These are phyloP conservation scores for Phaffomyces opuntiae DNA, from an alignment of 805 yeast species.

Conservation along the genomic window DNA sequence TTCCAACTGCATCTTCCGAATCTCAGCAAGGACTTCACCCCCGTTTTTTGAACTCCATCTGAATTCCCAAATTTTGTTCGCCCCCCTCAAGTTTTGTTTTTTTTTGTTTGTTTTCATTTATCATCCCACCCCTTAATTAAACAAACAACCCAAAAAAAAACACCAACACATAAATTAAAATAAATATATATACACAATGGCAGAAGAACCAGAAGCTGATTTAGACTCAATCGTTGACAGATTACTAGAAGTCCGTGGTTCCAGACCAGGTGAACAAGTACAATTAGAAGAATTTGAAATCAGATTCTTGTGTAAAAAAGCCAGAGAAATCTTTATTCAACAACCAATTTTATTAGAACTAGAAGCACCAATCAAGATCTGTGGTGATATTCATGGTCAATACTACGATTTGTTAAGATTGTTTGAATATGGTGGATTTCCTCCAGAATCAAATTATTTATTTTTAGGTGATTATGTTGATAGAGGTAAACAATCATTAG, in stretches of 20 bases:
- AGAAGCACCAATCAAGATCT: slow-evolving; percentile 92
- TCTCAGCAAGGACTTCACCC: too few relatives aligned
- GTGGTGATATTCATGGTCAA: slow-evolving; percentile 99
- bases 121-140: background rate
- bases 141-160: too few relatives aligned
- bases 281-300: slow-evolving; percentile 91
- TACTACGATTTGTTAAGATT: slow-evolving; percentile 92
- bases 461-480: slow-evolving; percentile 97
- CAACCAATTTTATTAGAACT: slow-evolving; percentile 93
- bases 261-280: slow-evolving; percentile 97
- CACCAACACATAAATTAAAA: too few relatives aligned
- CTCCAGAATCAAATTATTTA: slow-evolving; percentile 95
- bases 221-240: slow-evolving; percentile 96
- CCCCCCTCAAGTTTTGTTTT: too few relatives aligned
- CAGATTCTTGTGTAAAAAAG: slow-evolving; percentile 92
- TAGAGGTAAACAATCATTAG: slow-evolving; percentile 96
- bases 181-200: slow-evolving; percentile 17
- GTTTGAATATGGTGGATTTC: slow-evolving; percentile 98
- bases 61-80: too few relatives aligned
- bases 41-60: too few relatives aligned
- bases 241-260: slow-evolving; percentile 93
- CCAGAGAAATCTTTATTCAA: slow-evolving; percentile 95
- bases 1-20: too few relatives aligned
- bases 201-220: slow-evolving; percentile 70
- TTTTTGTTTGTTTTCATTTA: too few relatives aligned